These are phyloP conservation scores for Lactifluus piperatus DNA, from an alignment of 768 basidiomycete genomes.

Conservation along the genomic window DNA sequence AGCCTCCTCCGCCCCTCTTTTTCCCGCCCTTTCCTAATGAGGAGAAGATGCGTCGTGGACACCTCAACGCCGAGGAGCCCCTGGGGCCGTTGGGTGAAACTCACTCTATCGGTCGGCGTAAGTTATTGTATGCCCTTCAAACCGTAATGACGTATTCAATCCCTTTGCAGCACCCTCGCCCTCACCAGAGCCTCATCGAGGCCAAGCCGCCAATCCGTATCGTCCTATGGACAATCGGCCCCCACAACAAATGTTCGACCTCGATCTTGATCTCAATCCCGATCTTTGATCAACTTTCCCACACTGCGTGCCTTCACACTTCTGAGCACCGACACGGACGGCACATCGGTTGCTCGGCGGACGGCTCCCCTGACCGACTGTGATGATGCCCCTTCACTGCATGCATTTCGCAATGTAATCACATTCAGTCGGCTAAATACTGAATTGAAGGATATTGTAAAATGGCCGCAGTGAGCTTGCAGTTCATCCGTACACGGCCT, in stretches of 20 bases:
- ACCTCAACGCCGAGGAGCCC: conserved; percentile 72
- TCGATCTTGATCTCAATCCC: conserved; percentile 80
- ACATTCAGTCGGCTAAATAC: no score
- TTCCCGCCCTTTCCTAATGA: conserved; percentile 89
- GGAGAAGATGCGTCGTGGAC: conserved; percentile 82
- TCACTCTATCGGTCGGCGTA: conserved; percentile 71
- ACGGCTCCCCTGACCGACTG: no score
- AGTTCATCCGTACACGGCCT: no score
- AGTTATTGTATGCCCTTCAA: conserved; percentile 22
- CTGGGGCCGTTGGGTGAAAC: conserved; percentile 73
- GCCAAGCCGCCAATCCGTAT: conserved; percentile 56
- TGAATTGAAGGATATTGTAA: no score
- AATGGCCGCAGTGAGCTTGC: no score
- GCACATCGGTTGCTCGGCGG: no score
- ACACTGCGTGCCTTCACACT: neutral
- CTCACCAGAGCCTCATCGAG: conserved; percentile 42
- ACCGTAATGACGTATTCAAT: no score
- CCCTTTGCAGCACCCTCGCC: conserved; percentile 46
- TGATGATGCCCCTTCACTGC: no score
- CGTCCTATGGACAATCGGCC: conserved; percentile 58
- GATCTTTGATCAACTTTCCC: conserved; percentile 42
- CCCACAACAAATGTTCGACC: conserved; percentile 58
- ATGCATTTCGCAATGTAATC: no score
- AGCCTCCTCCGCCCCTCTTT: conserved; percentile 70
- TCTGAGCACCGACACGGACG: no score